Evolutionary conservation across 495 filamentous ascomycete genomes (phyloP).

Genomic region (Aspergillus avenaceus): DNA sequence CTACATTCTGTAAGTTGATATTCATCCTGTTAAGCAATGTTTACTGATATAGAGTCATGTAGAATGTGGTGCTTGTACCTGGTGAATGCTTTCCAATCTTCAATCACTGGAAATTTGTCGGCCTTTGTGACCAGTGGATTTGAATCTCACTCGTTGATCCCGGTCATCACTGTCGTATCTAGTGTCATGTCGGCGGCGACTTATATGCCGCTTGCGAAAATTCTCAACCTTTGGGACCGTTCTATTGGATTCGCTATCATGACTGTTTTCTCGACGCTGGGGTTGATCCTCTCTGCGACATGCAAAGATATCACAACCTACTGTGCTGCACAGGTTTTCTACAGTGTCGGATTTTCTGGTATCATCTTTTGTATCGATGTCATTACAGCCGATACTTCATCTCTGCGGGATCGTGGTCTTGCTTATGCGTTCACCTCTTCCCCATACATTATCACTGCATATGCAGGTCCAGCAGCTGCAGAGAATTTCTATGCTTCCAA

Average conservation of each 20-base stretch:
- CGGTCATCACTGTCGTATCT: conserved; percentile 52
- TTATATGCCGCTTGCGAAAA: conserved; percentile 58
- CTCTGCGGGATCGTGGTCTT: conserved; percentile 54
- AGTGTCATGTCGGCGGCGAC: conserved; percentile 34
- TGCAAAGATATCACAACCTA: conserved; percentile 46
- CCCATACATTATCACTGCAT: conserved; percentile 46
- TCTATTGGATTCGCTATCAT: conserved; percentile 50
- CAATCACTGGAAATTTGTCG: conserved; percentile 24
- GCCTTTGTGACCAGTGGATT: conserved; percentile 47
- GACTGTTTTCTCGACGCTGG: conserved; percentile 31
- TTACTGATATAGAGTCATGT: not conserved
- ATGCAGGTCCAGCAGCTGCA: conserved; percentile 20
- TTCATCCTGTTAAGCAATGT: not conserved
- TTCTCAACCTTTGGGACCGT: conserved; percentile 64
- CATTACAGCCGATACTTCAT: conserved; percentile 61
- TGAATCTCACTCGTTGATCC: conserved; percentile 53
- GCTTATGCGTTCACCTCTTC: conserved; percentile 55
- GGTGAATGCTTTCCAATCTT: conserved; percentile 39
- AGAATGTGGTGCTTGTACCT: conserved; percentile 49
- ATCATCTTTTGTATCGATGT: conserved; percentile 51
- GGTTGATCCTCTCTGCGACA: conserved; percentile 47
- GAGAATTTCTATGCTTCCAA: conserved; percentile 46
- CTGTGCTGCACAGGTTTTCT: conserved; percentile 52
- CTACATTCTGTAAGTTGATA: conserved; percentile 21
- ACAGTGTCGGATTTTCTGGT: conserved; percentile 51